Conservation (phyloP, 208 protist species). For the Crithidia fasciculata region DNA sequence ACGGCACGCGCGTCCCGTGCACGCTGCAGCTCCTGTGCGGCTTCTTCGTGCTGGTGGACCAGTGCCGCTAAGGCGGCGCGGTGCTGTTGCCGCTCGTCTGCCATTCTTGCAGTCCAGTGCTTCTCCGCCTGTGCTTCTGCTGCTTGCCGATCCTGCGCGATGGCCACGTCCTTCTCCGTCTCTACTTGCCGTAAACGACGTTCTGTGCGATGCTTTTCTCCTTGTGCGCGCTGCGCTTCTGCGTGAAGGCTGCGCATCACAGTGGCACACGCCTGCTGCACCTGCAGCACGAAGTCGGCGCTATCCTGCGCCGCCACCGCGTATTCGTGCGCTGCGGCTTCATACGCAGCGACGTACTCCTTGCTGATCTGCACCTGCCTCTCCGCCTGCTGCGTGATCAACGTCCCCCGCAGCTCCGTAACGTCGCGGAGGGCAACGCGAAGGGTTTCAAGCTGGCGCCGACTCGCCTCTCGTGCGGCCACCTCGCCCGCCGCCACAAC, state of each 20-base stretch:
- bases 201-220: conserved; percentile 33
- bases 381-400: conserved; percentile 43
- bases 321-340: conserved; percentile 35
- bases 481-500: conserved; percentile 20
- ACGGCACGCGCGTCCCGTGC: conserved; percentile 9
- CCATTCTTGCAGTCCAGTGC: conserved; percentile 34
- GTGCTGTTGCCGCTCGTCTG: conserved; percentile 34
- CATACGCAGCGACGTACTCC: conserved; percentile 38
- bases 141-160: conserved; percentile 19
- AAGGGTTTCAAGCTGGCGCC: conserved; percentile 51
- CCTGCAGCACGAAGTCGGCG: conserved; percentile 30
- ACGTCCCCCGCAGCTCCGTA: conserved; percentile 44
- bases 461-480: conserved; percentile 14
- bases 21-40: conserved; percentile 22
- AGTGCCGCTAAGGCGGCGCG: conserved; percentile 10
- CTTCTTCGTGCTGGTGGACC: background rate
- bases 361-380: conserved; percentile 45
- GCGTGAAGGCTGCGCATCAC: conserved; percentile 35
- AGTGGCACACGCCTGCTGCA: conserved; percentile 40
- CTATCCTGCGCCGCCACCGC: conserved; percentile 26
- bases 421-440: conserved; percentile 63
- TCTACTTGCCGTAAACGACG: conserved; percentile 12
- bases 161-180: conserved; percentile 4
- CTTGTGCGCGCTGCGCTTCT: conserved; percentile 26
- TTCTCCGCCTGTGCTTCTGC: conserved; percentile 29